Evolutionary conservation across 768 basidiomycete species (phyloP), one percentile per base, ranked within the genome.

Genomic region (Pleurotus sapidus): DNA sequence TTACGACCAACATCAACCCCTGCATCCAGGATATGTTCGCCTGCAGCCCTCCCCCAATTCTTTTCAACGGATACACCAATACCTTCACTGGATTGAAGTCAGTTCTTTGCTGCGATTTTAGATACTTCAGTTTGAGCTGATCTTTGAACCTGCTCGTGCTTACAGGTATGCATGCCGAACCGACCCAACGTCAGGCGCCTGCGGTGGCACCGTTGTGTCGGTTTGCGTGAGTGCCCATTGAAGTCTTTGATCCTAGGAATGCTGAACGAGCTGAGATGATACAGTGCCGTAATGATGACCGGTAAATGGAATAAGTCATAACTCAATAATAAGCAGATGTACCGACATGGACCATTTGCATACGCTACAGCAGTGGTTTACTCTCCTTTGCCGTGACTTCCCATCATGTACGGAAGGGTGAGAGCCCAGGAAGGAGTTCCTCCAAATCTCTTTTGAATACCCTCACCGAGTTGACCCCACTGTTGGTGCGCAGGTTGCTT

Each of bases 21-120:
- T 73, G 72, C 65, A 60, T 42, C 18, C 25, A 61, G 50, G 66
- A 68, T 6, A 69, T 65, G 5, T 73, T 73, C 45, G 68, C 65
- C 2, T 72, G 68, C 58, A 64, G 62, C 23, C 60, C 70, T 17
- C 55, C 68, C 24, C 72, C 70, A 4, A 59, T 72, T 49, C 59
- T 63, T 24, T 72, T 70, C 57, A 57, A 67, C 53, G 39, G 51
- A n/a, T 72, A 72, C 59, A 67, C 48, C 9, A 70, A 61, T 49
- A 63, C 67, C 3, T 65, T 63, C 53, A 63, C 58, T 17, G 64
- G 63, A 5, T 61, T 65, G 5, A 56, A 25, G 68, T 69, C 38
- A 15, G 64, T 56, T 17, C 39, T 34, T n/a, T n/a, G 42, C 42
- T 2, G 8, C 8, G 30, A 9, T 2, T 20, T 20, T 3, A 1